Conservation (phyloP, 2,329 filamentous ascomycete genomes). For the Nemania abortiva region DNA sequence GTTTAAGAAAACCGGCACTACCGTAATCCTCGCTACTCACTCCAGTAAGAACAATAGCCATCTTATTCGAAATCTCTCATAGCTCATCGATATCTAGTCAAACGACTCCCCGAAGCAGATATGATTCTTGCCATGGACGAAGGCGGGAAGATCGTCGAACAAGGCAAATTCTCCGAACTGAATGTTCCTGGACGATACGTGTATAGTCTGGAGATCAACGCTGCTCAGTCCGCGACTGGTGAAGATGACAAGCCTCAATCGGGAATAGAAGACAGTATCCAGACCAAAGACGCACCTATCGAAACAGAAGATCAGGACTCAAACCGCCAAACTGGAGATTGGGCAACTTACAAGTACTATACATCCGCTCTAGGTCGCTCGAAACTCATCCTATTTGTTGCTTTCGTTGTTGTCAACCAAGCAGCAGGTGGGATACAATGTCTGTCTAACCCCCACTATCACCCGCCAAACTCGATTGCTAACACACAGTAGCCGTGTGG, state of each 20-base stretch:
- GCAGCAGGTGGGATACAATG: conserved; percentile 27
- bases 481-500: conserved; percentile 29
- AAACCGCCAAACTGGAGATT: conserved; percentile 32
- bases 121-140: conserved; percentile 23
- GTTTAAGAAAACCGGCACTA: conserved; percentile 16
- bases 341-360: conserved; percentile 36
- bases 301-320: conserved; percentile 11
- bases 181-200: conserved; percentile 26
- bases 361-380: conserved; percentile 19
- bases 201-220: conserved; percentile 28
- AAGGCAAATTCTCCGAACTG: conserved; percentile 24
- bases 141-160: conserved; percentile 27
- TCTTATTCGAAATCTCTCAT: neutral
- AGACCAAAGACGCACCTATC: neutral
- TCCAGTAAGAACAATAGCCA: conserved; percentile 7
- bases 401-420: conserved; percentile 23
- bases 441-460: neutral
- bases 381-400: conserved; percentile 24
- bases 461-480: neutral
- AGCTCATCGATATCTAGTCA: conserved; percentile 16
- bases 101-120: conserved; percentile 27
- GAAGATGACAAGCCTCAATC: neutral
- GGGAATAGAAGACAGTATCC: neutral
- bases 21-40: conserved; percentile 35
- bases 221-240: neutral